A percentile compares a stretch with the other conserved stretches of the same genome.
Conservation (phyloP, 139 green algal species). For the Yamagishiella unicocca region DNA sequence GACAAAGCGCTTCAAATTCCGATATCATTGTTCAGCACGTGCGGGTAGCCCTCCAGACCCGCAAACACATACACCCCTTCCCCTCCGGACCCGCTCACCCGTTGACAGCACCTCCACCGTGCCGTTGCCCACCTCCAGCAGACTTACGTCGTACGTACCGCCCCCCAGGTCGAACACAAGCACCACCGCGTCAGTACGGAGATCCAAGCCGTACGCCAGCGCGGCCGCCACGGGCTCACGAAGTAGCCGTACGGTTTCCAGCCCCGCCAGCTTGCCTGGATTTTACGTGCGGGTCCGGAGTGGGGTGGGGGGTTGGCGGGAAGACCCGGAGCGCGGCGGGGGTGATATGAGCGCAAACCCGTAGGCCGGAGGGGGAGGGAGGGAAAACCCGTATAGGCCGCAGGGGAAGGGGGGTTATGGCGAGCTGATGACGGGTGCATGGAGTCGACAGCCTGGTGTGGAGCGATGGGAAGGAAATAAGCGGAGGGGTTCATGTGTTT, state of each 20-base stretch:
- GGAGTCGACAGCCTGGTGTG: too few relatives aligned
- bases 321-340: too few relatives aligned
- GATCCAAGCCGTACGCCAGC: slow-evolving; percentile 89
- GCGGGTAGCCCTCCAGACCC: too few relatives aligned
- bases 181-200: slow-evolving; percentile 84
- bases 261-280: slow-evolving; percentile 81
- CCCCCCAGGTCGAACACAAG: slow-evolving; percentile 94
- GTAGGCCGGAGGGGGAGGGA: background rate
- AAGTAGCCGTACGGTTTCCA: slow-evolving; percentile 87
- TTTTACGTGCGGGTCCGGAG: too few relatives aligned
- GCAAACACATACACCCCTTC: too few relatives aligned
- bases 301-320: background rate
- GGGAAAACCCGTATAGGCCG: too few relatives aligned
- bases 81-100: slow-evolving; percentile 57
- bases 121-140: slow-evolving; percentile 90
- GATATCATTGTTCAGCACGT: too few relatives aligned
- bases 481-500: too few relatives aligned
- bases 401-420: too few relatives aligned
- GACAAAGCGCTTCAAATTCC: too few relatives aligned
- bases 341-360: too few relatives aligned
- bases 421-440: too few relatives aligned
- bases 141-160: slow-evolving; percentile 89
- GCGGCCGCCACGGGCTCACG: slow-evolving; percentile 91
- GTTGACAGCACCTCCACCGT: slow-evolving; percentile 91
- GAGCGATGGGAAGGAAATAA: background rate